Percentiles rank a stretch among this genome's conserved stretches.
Conservation (phyloP, 768 basidiomycete genomes). For the Cystobasidium tubakii region DNA sequence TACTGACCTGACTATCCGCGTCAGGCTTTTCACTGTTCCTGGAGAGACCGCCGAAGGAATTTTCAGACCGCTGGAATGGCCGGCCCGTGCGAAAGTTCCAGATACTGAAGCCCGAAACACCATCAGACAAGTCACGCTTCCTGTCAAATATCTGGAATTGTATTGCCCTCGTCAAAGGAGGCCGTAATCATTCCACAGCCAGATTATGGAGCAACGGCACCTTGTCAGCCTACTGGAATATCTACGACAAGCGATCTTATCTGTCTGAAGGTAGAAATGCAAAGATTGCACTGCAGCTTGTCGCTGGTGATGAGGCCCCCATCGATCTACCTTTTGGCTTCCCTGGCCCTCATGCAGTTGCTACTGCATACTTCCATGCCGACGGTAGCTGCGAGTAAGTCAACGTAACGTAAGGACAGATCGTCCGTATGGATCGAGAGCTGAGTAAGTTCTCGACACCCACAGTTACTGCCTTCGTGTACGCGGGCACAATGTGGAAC, state of each 20-base stretch:
- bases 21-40: constrained; percentile 81
- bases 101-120: constrained; percentile 48
- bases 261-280: constrained; percentile 24
- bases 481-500: background rate
- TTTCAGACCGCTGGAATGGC: constrained; percentile 78
- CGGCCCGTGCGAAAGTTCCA: constrained; percentile 74
- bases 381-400: constrained; percentile 12
- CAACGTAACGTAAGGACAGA: background rate
- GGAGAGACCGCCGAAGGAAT: constrained; percentile 72
- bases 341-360: constrained; percentile 10
- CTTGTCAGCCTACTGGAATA: constrained; percentile 8
- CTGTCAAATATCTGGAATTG: constrained; percentile 37
- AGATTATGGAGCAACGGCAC: constrained; percentile 3
- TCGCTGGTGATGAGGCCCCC: background rate
- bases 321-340: background rate
- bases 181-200: background rate
- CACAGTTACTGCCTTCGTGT: constrained; percentile 19
- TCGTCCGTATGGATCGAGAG: background rate
- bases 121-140: constrained; percentile 38
- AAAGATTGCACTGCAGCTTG: constrained; percentile 22
- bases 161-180: background rate
- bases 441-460: too few relatives aligned
- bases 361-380: background rate
- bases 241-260: constrained; percentile 25
- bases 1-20: too few relatives aligned